Percentiles rank a stretch among this genome's conserved stretches.
These are phyloP conservation scores for Penicillium sclerotiorum DNA, from an alignment of 2,329 filamentous ascomycete genomes.

Conservation along the genomic window DNA sequence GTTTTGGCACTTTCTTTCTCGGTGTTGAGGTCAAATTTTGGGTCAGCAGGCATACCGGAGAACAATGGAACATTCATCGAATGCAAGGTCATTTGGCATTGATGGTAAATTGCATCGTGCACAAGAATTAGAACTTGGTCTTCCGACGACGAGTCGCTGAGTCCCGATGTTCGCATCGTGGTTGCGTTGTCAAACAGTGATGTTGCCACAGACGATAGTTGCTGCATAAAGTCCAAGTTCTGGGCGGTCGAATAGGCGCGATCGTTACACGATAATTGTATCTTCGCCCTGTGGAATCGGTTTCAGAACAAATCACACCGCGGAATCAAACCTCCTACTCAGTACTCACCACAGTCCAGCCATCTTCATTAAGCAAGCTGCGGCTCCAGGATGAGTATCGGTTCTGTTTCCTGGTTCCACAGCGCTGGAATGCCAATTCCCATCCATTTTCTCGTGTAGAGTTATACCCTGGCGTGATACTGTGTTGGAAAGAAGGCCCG, in stretches of 20 bases:
- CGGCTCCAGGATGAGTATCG: not conserved
- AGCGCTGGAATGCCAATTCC: not conserved
- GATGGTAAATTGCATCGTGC: slow-evolving; percentile 1
- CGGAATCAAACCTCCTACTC: too few relatives aligned
- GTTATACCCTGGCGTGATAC: not conserved
- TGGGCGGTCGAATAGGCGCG: not conserved
- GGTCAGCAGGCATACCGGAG: not conserved
- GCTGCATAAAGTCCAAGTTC: not conserved
- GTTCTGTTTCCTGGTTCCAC: not conserved
- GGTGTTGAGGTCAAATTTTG: not conserved
- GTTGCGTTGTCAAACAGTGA: not conserved
- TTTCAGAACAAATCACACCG: too few relatives aligned
- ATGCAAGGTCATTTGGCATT: slow-evolving; percentile 2
- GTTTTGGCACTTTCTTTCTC: not conserved
- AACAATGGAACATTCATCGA: slow-evolving; percentile 4
- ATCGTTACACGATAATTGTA: not conserved
- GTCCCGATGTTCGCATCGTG: not conserved
- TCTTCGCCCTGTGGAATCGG: slow-evolving; percentile 1
- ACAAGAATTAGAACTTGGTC: not conserved
- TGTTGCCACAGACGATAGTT: not conserved
- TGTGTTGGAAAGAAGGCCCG: not conserved
- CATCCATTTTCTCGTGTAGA: not conserved
- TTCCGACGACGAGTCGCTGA: not conserved
- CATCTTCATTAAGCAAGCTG: slow-evolving; percentile 1
- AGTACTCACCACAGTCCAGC: slow-evolving; percentile 1